These are phyloP conservation scores for Fraxinus ornus DNA, from an alignment of 305 asterid genomes.

Conservation along the genomic window DNA sequence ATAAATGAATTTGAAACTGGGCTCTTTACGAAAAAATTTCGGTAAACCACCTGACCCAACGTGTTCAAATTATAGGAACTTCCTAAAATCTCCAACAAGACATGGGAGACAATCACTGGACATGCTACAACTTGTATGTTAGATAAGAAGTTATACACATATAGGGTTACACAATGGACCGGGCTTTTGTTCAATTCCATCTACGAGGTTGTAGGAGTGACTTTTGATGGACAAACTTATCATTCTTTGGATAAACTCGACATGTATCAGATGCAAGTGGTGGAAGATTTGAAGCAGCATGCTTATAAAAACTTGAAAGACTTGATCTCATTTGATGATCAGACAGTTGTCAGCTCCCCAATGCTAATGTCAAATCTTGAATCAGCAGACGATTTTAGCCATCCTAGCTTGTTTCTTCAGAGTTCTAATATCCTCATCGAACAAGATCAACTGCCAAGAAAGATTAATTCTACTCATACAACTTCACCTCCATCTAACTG, in stretches of 20 bases:
- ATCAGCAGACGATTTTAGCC: slow-evolving; percentile 28
- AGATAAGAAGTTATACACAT: slow-evolving; percentile 54
- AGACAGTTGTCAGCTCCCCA: slow-evolving; percentile 33
- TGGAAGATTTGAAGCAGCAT: slow-evolving; percentile 46
- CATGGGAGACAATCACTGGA: slow-evolving; percentile 57
- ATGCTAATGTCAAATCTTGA: slow-evolving; percentile 34
- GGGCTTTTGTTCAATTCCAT: slow-evolving; percentile 53
- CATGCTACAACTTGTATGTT: slow-evolving; percentile 56
- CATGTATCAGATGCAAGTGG: slow-evolving; percentile 45
- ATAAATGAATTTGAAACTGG: neutral
- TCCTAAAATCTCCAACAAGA: slow-evolving; percentile 42
- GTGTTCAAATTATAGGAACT: slow-evolving; percentile 46
- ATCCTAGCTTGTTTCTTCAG: slow-evolving; percentile 36
- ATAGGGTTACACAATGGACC: slow-evolving; percentile 33
- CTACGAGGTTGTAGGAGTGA: slow-evolving; percentile 53
- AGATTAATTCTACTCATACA: slow-evolving; percentile 25
- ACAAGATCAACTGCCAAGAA: slow-evolving; percentile 45
- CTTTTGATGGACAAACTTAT: slow-evolving; percentile 48
- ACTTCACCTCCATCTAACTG: slow-evolving; percentile 27
- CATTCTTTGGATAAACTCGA: slow-evolving; percentile 42
- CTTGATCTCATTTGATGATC: slow-evolving; percentile 43
- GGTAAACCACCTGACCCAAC: slow-evolving; percentile 12
- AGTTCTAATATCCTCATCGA: slow-evolving; percentile 34
- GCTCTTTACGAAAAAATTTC: neutral
- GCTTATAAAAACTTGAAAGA: slow-evolving; percentile 43